phyloP scores from a whole-genome alignment of 306 rosid species.

The Pterocarpus macrocarpus region DNA sequence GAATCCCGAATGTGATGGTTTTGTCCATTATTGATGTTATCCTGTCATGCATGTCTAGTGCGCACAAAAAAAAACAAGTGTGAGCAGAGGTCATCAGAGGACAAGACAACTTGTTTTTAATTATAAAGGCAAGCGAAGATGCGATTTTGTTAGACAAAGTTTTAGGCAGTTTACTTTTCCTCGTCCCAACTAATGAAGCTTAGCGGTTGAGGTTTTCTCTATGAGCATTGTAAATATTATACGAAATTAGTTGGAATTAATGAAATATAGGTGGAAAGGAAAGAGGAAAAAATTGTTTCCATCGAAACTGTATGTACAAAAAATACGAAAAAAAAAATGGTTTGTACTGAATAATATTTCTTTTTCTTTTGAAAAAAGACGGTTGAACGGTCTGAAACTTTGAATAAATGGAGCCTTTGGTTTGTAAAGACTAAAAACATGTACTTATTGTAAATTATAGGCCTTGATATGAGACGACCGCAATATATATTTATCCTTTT shows the following conservation, averaged over 20 bases:
- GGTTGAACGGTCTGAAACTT: neutral
- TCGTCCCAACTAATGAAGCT: neutral
- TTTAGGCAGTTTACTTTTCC: neutral
- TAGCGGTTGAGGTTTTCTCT: neutral
- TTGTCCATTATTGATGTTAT: neutral
- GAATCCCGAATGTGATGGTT: neutral
- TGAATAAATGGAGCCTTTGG: neutral
- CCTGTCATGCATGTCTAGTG: neutral
- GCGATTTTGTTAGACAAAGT: neutral
- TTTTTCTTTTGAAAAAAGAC: neutral
- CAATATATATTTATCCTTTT: neutral
- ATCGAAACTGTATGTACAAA: too few species aligned
- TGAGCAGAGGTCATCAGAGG: too few species aligned
- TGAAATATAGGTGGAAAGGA: neutral
- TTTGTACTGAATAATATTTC: too few species aligned
- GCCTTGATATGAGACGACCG: too few species aligned
- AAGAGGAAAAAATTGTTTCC: neutral
- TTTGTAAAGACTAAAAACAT: neutral
- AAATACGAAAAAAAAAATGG: too few species aligned
- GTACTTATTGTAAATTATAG: too few species aligned
- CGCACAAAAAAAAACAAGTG: too few species aligned
- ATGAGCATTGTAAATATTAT: neutral
- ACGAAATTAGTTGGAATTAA: too few species aligned
- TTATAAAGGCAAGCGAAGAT: neutral
- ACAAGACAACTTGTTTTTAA: too few species aligned